Conservation (phyloP, 1,139 yeast genomes). For the Lodderomyces jiufengensis region DNA sequence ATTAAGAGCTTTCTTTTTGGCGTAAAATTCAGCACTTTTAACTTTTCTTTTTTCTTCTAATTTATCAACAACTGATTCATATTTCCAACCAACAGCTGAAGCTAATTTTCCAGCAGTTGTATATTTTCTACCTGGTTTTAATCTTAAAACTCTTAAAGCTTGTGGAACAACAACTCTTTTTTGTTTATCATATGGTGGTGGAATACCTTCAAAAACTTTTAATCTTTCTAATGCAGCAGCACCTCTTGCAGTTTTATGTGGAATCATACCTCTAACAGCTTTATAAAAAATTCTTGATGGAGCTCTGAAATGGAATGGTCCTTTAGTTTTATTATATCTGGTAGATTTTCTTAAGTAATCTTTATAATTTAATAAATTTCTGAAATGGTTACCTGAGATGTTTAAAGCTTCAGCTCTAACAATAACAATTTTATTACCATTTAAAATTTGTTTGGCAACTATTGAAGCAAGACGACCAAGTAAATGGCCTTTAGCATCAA, state of each 20-base stretch:
- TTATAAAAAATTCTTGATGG: conserved; percentile 99
- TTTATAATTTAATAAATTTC: conserved; percentile 99
- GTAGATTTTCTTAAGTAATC: conserved; percentile 99
- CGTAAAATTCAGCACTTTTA: conserved; percentile 98
- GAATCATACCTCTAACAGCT: conserved; percentile 99
- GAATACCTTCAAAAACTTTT: conserved; percentile 99
- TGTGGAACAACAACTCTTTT: conserved; percentile 99
- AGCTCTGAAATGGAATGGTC: conserved; percentile 99
- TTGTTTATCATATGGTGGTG: conserved; percentile 99
- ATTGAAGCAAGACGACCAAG: conserved; percentile 99
- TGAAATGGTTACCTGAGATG: conserved; percentile 99
- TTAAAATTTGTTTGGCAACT: conserved; percentile 96
- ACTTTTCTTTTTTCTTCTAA: conserved; percentile 99
- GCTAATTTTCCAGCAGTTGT: conserved; percentile 97
- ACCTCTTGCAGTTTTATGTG: conserved; percentile 99
- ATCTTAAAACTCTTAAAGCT: conserved; percentile 98
- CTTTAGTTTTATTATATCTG: conserved; percentile 97
- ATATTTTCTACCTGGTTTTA: conserved; percentile 99
- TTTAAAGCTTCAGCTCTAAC: conserved; percentile 98
- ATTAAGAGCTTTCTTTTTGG: conserved; percentile 95
- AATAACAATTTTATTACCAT: conserved; percentile 97
- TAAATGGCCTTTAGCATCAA: conserved; percentile 99
- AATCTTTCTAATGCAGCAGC: conserved; percentile 99
- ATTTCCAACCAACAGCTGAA: conserved; percentile 98
- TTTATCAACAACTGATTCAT: conserved; percentile 96